Evolutionary conservation across 192 early-diverging fungal species (phyloP).

Genomic region (Paraglomus occultum): DNA sequence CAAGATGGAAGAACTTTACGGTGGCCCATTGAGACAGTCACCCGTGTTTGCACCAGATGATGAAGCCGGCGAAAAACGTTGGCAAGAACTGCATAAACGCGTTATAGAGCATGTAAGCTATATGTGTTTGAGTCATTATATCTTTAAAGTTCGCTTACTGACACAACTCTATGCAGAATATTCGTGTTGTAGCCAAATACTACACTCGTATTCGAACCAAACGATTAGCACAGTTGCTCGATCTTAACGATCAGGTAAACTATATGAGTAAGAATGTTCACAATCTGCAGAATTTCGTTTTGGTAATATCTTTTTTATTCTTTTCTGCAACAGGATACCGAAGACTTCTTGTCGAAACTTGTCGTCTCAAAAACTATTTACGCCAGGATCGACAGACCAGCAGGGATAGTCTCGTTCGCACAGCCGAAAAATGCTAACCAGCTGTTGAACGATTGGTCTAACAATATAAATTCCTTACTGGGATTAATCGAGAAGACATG

Average conservation of each 20-base stretch:
- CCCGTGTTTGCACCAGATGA: constrained; percentile 68
- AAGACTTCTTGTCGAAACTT: constrained; percentile 89
- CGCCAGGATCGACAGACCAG: constrained; percentile 92
- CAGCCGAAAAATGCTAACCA: constrained; percentile 82
- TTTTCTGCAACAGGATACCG: constrained; percentile 65
- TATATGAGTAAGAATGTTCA: background rate
- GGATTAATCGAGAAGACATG: constrained; percentile 94
- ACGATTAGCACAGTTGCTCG: constrained; percentile 87
- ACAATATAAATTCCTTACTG: constrained; percentile 83
- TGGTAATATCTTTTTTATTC: background rate
- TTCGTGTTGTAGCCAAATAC: constrained; percentile 95
- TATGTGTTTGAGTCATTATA: background rate
- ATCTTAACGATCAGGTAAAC: constrained; percentile 67
- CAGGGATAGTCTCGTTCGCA: constrained; percentile 87
- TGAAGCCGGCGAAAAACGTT: constrained; percentile 77
- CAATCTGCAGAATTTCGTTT: background rate
- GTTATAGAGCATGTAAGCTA: constrained; percentile 89
- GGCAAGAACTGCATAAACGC: constrained; percentile 84
- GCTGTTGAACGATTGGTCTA: constrained; percentile 91
- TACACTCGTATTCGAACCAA: constrained; percentile 85
- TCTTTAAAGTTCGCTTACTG: background rate
- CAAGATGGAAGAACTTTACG: constrained; percentile 89
- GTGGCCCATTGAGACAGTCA: constrained; percentile 67
- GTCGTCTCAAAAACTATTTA: constrained; percentile 95
- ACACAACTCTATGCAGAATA: constrained; percentile 58